A percentile compares a stretch with the other conserved stretches of the same genome.
Evolutionary conservation across 1,284 basidiomycete genomes (phyloP).

Genomic region (Sporisorium graminicola): DNA sequence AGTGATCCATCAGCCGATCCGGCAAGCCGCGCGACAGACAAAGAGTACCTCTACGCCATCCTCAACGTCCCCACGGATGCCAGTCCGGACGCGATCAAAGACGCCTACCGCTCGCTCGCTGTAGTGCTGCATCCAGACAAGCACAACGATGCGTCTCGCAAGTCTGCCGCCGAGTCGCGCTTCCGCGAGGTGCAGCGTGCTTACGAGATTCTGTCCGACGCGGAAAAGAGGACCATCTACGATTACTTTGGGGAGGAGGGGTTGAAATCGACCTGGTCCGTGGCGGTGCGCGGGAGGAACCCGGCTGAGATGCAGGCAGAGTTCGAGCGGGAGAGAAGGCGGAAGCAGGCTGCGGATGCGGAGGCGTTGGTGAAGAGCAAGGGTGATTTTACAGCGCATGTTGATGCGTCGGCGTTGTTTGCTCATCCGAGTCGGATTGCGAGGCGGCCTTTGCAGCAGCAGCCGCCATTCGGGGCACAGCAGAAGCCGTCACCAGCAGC

Average conservation of each 20-base stretch:
- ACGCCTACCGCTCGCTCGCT: constrained; percentile 79
- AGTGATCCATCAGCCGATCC: too few species aligned
- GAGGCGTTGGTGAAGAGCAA: constrained; percentile 73
- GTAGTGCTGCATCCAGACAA: constrained; percentile 88
- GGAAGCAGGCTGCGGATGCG: constrained; percentile 72
- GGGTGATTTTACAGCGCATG: constrained; percentile 70
- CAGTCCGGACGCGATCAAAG: constrained; percentile 78
- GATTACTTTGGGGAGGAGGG: constrained; percentile 80
- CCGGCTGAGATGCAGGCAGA: constrained; percentile 75
- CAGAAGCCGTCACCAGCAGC: constrained; percentile 85
- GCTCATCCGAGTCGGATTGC: constrained; percentile 81
- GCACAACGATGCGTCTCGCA: constrained; percentile 76
- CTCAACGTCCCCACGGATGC: constrained; percentile 79
- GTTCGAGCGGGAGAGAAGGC: constrained; percentile 72
- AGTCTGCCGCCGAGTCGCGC: constrained; percentile 76
- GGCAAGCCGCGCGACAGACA: constrained; percentile 22
- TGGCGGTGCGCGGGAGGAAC: constrained; percentile 72
- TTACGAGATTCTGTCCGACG: constrained; percentile 79
- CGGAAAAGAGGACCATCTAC: constrained; percentile 81
- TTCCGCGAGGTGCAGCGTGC: constrained; percentile 83
- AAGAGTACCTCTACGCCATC: constrained; percentile 68
- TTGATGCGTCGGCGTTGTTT: constrained; percentile 66
- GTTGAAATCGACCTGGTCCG: constrained; percentile 72
- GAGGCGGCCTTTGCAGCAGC: constrained; percentile 73
- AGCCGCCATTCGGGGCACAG: too few species aligned